A percentile compares a stretch with the other conserved stretches of the same genome.
Conservation (phyloP, 306 rosid species). For the Cicer cuneatum region DNA sequence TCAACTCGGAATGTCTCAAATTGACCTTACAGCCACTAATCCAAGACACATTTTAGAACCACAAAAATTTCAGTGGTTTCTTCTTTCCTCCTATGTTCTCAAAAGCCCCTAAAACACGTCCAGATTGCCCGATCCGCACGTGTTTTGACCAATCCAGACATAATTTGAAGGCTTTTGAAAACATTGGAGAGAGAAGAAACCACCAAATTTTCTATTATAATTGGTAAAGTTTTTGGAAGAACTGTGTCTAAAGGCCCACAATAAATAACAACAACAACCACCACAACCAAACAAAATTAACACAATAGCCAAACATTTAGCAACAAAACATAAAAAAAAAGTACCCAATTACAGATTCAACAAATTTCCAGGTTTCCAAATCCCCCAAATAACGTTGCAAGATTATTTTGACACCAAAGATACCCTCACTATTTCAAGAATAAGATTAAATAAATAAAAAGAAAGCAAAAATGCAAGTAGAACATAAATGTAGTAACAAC, state of each 20-base stretch:
- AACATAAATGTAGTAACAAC: background rate
- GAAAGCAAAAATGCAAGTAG: background rate
- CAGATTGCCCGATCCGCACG: too few species aligned
- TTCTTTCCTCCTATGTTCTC: too few species aligned
- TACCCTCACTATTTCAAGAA: too few species aligned
- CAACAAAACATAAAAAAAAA: background rate
- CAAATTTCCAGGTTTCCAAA: constrained; percentile 5
- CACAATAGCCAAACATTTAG: background rate
- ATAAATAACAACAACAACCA: background rate
- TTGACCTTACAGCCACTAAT: background rate
- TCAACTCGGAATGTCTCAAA: background rate
- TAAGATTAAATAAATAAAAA: background rate
- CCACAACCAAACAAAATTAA: background rate
- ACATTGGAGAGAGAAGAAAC: too few species aligned
- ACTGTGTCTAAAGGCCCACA: constrained; percentile 21
- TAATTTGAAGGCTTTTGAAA: too few species aligned
- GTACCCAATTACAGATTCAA: constrained; percentile 3
- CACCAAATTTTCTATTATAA: background rate
- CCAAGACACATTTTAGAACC: background rate
- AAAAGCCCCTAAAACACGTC: too few species aligned
- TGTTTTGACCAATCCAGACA: too few species aligned
- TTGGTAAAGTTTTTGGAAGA: background rate
- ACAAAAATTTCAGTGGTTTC: background rate
- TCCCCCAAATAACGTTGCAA: background rate
- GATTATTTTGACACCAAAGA: background rate